Evolutionary conservation across 2,329 filamentous ascomycete species (phyloP), one percentile per base, ranked within the genome.

Genomic region (Ceratocystis cubensis): DNA sequence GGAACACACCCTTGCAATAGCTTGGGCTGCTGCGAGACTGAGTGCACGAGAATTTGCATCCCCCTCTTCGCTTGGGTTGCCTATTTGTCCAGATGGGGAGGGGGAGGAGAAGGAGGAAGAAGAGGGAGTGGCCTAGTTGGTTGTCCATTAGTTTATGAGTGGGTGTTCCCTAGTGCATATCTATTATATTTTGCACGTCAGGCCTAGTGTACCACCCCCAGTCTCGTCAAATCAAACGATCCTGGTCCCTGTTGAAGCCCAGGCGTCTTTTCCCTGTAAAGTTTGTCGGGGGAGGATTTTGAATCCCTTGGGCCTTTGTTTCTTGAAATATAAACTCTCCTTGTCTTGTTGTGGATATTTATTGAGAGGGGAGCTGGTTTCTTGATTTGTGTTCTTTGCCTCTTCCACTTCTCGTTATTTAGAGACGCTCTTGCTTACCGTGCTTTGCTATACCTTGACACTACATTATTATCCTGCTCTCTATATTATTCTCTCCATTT

Each of bases 251-350:
- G 56, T 37, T 15, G 5, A 8, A 33, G 56, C 17, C 28, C 17
- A 30, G 56, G 25, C 56, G 25, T 37, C 56, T 33, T 59, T 30
- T 59, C 56, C 56, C 28, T 59, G 28, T 37, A 59, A 20, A 37
- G 56, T 59, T 59, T 59, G 56, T 37, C 56, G 56, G 56, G 56
- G 28, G 15, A 59, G 17, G 56, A 25, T 15, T 53, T 22, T 41
- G 48, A 20, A 37, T 59, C 56, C 56, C 15, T 41, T 41, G 37
- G 37, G 37, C 37, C 37, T 59, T 59, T 59, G 56, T 59, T 59
- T 59, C 56, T 59, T 59, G 56, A 59, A 59, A 59, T 59, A 59
- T 59, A 59, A 59, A 59, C 56, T 59, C 56, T 37, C 53, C 53
- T 59, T 17, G n/a, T 53, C 22, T 25, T 53, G 46, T 10, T 50